Conservation (phyloP, 2,329 filamentous ascomycete species). For the Venturia effusa region DNA sequence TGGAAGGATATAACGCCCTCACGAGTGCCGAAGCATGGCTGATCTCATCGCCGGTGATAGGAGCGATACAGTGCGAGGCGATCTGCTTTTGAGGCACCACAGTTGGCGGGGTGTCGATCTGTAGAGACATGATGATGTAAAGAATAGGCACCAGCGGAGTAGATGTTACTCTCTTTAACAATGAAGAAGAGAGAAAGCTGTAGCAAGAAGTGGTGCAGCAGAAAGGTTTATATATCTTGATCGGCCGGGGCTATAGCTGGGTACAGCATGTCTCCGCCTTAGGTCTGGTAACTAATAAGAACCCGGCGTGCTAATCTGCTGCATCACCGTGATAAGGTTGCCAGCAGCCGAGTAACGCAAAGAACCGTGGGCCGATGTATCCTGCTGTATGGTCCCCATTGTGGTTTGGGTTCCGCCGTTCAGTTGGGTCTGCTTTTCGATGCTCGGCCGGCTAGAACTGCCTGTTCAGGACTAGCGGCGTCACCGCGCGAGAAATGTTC, state of each 20-base stretch:
- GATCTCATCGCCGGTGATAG: conserved; percentile 48
- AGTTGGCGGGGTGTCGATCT: conserved; percentile 4
- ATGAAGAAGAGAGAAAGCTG: not conserved
- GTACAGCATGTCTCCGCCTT: not conserved
- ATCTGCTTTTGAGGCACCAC: conserved; percentile 3
- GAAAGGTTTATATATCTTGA: not conserved
- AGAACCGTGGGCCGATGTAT: not conserved
- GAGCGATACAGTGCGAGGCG: conserved; percentile 46
- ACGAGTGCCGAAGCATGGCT: conserved; percentile 39
- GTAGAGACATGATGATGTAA: conserved; percentile 3
- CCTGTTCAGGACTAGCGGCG: not conserved
- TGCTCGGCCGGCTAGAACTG: not conserved
- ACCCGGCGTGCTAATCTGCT: not conserved
- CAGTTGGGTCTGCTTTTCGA: not conserved
- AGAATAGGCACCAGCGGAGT: not conserved
- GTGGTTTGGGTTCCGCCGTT: not conserved
- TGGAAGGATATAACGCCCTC: conserved; percentile 42
- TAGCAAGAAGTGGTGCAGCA: not conserved
- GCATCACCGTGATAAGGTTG: conserved; percentile 2
- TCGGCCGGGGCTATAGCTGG: not conserved
- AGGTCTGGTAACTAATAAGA: not conserved
- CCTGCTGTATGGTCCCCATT: not conserved
- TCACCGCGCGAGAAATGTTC: not conserved
- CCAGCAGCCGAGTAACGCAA: not conserved
- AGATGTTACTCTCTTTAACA: not conserved